A percentile compares a stretch with the other conserved stretches of the same genome.
phyloP scores from a whole-genome alignment of 345 rosid genomes.

The Hypericum androsaemum region DNA sequence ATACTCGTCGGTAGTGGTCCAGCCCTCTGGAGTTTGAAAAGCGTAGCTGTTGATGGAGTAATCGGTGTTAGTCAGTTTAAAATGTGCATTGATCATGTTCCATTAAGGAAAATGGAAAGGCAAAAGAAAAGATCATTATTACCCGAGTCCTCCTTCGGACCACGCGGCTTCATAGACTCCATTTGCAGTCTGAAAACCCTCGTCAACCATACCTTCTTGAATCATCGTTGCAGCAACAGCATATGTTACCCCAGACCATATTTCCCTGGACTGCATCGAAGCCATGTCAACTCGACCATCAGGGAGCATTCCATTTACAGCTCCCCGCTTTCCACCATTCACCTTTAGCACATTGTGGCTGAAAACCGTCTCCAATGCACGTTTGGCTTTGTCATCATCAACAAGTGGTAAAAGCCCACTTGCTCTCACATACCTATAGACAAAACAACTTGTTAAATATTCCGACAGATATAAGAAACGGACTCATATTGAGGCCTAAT shows the following conservation, averaged over 20 bases:
- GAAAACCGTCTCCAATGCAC: slow-evolving; percentile 60
- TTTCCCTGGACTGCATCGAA: slow-evolving; percentile 80
- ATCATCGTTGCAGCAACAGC: slow-evolving; percentile 88
- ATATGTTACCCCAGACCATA: slow-evolving; percentile 94
- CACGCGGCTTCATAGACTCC: slow-evolving; percentile 74
- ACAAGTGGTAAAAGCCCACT: slow-evolving; percentile 69
- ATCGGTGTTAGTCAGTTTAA: too few relatives aligned
- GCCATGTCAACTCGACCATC: slow-evolving; percentile 68
- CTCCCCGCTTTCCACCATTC: slow-evolving; percentile 75
- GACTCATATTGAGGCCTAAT: too few relatives aligned
- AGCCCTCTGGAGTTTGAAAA: slow-evolving; percentile 88
- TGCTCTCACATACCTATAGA: slow-evolving; percentile 74
- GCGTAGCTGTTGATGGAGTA: slow-evolving; percentile 37
- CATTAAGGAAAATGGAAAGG: neutral
- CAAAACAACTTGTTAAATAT: neutral
- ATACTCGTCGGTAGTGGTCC: slow-evolving; percentile 58
- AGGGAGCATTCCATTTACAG: slow-evolving; percentile 88
- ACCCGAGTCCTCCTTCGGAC: slow-evolving; percentile 87
- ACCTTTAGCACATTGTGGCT: slow-evolving; percentile 70
- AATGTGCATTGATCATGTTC: too few relatives aligned
- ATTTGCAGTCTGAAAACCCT: slow-evolving; percentile 68
- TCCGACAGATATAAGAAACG: neutral
- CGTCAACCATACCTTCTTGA: slow-evolving; percentile 58
- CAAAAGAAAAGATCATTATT: slow-evolving; percentile 9
- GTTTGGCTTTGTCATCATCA: slow-evolving; percentile 55